These are phyloP conservation scores for Penicillium tannophilum DNA, from an alignment of 495 filamentous ascomycete species.

Conservation along the genomic window DNA sequence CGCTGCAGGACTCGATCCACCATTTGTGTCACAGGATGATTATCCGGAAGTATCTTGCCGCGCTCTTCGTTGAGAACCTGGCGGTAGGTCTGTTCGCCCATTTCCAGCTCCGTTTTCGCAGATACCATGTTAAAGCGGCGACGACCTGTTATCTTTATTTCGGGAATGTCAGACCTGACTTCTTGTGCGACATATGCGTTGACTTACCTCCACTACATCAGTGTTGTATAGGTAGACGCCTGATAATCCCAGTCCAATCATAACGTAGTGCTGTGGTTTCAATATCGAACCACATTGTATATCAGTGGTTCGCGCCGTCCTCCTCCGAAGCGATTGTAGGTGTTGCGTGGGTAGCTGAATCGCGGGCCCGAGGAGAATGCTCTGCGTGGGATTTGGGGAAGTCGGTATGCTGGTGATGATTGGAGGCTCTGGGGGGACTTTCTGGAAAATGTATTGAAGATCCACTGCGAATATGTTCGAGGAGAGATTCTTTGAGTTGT, in stretches of 20 bases:
- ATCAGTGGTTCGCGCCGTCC: slow-evolving; percentile 18
- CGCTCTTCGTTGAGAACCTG: slow-evolving; percentile 51
- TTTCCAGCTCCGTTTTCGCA: slow-evolving; percentile 52
- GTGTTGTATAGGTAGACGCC: slow-evolving; percentile 72
- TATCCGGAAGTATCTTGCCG: slow-evolving; percentile 50
- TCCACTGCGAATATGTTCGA: slow-evolving; percentile 9
- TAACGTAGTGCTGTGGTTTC: slow-evolving; percentile 38
- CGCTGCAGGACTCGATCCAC: slow-evolving; percentile 71
- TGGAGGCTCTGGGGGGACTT: neutral
- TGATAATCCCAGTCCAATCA: slow-evolving; percentile 32
- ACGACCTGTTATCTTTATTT: slow-evolving; percentile 60
- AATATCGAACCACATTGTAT: slow-evolving; percentile 20
- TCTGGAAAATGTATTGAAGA: neutral
- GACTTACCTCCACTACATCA: slow-evolving; percentile 70
- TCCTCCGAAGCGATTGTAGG: slow-evolving; percentile 37
- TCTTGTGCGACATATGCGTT: neutral
- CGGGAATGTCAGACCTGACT: neutral
- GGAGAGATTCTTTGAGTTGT: neutral
- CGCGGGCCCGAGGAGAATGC: slow-evolving; percentile 23
- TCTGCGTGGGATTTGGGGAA: neutral
- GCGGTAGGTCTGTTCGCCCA: slow-evolving; percentile 55
- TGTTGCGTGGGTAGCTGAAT: slow-evolving; percentile 18
- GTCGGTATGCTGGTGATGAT: neutral
- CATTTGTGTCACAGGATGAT: slow-evolving; percentile 51
- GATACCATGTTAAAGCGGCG: slow-evolving; percentile 80